Conservation (phyloP, 257 asterid species). For the Fraxinus pennsylvanica region DNA sequence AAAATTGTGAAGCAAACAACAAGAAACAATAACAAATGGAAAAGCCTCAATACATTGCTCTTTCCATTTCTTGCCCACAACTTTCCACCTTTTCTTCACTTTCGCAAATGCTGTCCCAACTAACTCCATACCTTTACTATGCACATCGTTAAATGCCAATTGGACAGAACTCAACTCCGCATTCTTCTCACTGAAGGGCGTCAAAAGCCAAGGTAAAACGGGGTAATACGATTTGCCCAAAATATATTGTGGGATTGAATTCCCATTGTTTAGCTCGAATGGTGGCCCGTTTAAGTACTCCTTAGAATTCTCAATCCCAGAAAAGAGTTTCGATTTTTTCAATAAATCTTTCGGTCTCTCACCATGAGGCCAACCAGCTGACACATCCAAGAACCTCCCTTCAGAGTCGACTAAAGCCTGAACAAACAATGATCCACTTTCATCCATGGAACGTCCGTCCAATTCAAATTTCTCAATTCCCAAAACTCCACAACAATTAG, state of each 20-base stretch:
- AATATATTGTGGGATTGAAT: constrained; percentile 68
- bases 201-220: constrained; percentile 73
- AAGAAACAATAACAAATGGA: constrained; percentile 69
- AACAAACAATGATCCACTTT: constrained; percentile 52
- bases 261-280: constrained; percentile 55
- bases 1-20: constrained; percentile 92
- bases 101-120: constrained; percentile 60
- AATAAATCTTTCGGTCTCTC: constrained; percentile 52
- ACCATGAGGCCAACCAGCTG: constrained; percentile 87
- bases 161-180: constrained; percentile 39
- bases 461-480: constrained; percentile 72
- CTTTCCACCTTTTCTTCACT: constrained; percentile 74
- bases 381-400: constrained; percentile 90
- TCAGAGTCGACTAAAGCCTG: constrained; percentile 94
- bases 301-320: constrained; percentile 59
- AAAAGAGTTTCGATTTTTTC: constrained; percentile 57
- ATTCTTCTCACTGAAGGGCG: constrained; percentile 48
- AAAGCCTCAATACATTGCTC: constrained; percentile 71
- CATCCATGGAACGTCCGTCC: constrained; percentile 44
- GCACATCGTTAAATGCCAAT: constrained; percentile 61
- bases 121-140: constrained; percentile 58
- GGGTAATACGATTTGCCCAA: constrained; percentile 83
- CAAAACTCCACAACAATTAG: constrained; percentile 85
- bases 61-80: constrained; percentile 70
- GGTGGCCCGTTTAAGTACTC: constrained; percentile 69